phyloP scores from a whole-genome alignment of 2,329 filamentous ascomycete genomes.

The Metarhizium brunneum region DNA sequence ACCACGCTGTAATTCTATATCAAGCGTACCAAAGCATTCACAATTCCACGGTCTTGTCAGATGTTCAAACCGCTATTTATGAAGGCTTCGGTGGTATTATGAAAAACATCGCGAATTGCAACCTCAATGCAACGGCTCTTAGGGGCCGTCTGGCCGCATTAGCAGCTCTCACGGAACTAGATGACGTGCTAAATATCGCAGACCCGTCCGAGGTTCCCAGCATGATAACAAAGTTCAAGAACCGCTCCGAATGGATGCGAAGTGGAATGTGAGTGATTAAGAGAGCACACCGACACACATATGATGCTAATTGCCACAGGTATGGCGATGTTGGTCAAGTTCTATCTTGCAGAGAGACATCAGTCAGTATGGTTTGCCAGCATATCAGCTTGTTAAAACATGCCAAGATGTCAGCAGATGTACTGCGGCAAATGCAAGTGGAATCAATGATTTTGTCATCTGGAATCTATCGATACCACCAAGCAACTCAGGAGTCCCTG shows the following conservation, averaged over 20 bases:
- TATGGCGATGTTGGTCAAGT: constrained; percentile 73
- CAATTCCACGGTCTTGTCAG: constrained; percentile 46
- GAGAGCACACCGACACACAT: background rate
- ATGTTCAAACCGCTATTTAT: constrained; percentile 50
- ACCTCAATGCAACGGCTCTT: constrained; percentile 40
- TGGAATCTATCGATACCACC: constrained; percentile 67
- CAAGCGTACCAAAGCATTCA: constrained; percentile 73
- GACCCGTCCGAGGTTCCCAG: constrained; percentile 51
- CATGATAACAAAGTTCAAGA: constrained; percentile 54
- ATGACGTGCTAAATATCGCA: constrained; percentile 60
- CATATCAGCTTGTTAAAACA: constrained; percentile 53
- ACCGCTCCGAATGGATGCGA: constrained; percentile 69
- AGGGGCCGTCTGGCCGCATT: constrained; percentile 51
- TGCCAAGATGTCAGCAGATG: constrained; percentile 49
- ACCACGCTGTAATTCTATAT: constrained; percentile 63
- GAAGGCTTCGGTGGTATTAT: constrained; percentile 54
- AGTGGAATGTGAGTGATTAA: constrained; percentile 55
- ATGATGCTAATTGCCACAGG: constrained; percentile 26
- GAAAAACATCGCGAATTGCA: constrained; percentile 40
- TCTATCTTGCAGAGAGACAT: constrained; percentile 72
- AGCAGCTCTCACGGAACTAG: constrained; percentile 70
- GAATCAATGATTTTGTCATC: constrained; percentile 69
- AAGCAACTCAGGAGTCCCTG: constrained; percentile 75
- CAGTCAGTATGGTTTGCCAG: constrained; percentile 70
- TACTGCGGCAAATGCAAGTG: constrained; percentile 64